Percentiles rank a stretch among this genome's conserved stretches.
These are phyloP conservation scores for Blepharisma stoltei DNA, from an alignment of 73 alveolate species.

Conservation along the genomic window DNA sequence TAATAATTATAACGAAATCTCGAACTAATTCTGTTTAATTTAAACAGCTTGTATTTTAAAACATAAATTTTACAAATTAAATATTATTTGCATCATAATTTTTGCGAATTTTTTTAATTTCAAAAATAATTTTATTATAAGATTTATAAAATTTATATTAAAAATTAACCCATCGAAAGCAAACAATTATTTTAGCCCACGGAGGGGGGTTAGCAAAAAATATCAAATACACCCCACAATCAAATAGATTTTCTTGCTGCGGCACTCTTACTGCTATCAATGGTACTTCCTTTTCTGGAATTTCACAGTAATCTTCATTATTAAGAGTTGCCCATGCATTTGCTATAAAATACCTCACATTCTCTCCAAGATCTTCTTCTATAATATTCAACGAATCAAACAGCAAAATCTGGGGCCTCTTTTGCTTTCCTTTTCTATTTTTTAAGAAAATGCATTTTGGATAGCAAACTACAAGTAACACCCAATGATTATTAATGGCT, in stretches of 20 bases:
- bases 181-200: no score
- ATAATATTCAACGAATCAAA: neutral
- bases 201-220: neutral
- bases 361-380: neutral
- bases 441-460: neutral
- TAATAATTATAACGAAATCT: no score
- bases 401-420: neutral
- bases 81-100: no score
- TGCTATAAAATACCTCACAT: neutral
- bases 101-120: no score
- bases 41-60: no score
- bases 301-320: neutral
- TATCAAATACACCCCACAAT: conserved; percentile 8
- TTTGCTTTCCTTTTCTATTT: neutral
- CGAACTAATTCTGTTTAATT: no score
- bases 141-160: no score
- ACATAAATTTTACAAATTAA: no score
- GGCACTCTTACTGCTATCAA: neutral
- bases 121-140: no score
- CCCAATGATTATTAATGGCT: conserved; percentile 14
- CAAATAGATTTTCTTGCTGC: conserved; percentile 6
- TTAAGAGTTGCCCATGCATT: neutral
- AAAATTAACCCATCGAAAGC: no score
- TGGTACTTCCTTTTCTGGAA: neutral
- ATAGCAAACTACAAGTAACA: neutral